Evolutionary conservation across 192 early-diverging fungal species (phyloP).

Genomic region (Entomortierella chlamydospora): DNA sequence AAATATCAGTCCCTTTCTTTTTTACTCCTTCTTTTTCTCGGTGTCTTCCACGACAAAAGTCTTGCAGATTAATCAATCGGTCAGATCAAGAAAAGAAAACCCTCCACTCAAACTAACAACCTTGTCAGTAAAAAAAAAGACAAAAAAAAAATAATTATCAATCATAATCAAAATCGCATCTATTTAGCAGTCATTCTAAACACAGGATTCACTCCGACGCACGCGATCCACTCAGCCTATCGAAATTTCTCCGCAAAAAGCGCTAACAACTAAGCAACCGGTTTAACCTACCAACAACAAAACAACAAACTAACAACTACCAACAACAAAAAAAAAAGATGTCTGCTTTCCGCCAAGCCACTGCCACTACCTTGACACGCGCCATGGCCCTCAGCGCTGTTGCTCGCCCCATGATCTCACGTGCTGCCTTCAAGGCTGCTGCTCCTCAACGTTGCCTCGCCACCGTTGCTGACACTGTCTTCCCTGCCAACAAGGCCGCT

Average conservation of each 20-base stretch:
- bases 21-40: not conserved
- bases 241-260: conserved; percentile 1
- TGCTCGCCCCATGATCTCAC: conserved; percentile 15
- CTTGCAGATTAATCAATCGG: conserved; percentile 24
- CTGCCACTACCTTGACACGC: conserved; percentile 25
- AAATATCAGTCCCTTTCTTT: not conserved
- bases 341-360: conserved; percentile 25
- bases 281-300: conserved; percentile 6
- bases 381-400: conserved; percentile 6
- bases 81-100: not conserved
- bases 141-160: conserved; percentile 23
- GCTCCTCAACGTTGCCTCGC: conserved; percentile 53
- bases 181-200: conserved; percentile 25
- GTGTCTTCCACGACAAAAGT: conserved; percentile 29
- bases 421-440: conserved; percentile 18
- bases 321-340: conserved; percentile 27
- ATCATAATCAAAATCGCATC: conserved; percentile 10
- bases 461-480: conserved; percentile 67
- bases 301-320: conserved; percentile 14
- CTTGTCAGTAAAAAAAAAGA: not conserved
- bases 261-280: not conserved
- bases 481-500: conserved; percentile 53
- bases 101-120: not conserved
- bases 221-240: not conserved
- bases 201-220: not conserved